phyloP scores from a whole-genome alignment of 805 yeast species.

The Candida golubevii region DNA sequence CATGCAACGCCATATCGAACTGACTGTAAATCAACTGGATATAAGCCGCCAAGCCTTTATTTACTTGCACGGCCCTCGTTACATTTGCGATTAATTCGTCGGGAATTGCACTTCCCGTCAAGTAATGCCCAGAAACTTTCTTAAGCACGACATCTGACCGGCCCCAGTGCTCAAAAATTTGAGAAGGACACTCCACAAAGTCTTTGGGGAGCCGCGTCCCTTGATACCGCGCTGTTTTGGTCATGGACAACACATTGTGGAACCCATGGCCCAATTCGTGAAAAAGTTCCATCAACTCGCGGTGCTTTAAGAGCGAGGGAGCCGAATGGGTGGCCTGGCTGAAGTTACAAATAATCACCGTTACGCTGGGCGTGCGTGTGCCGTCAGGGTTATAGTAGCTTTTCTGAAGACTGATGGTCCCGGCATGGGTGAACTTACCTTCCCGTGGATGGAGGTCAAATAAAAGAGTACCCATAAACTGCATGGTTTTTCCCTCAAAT shows the following conservation, averaged over 20 bases:
- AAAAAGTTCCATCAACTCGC: conserved; percentile 77
- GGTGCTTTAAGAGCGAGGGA: conserved; percentile 71
- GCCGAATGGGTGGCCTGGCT: conserved; percentile 64
- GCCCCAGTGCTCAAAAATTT: conserved; percentile 83
- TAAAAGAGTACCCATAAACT: conserved; percentile 72
- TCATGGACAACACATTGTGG: conserved; percentile 67
- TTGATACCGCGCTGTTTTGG: conserved; percentile 61
- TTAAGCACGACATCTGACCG: conserved; percentile 65
- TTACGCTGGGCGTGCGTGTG: conserved; percentile 53
- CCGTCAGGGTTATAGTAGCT: conserved; percentile 51
- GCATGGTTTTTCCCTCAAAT: conserved; percentile 28
- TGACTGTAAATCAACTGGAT: conserved; percentile 76
- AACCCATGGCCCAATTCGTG: conserved; percentile 90
- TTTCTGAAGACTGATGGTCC: conserved; percentile 69
- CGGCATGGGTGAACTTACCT: conserved; percentile 86
- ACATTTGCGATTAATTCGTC: conserved; percentile 25
- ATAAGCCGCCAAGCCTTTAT: conserved; percentile 64
- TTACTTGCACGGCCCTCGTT: conserved; percentile 39
- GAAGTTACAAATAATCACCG: conserved; percentile 80
- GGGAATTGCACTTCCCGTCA: conserved; percentile 52
- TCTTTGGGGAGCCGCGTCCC: conserved; percentile 79
- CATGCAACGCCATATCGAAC: conserved; percentile 71
- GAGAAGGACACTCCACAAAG: conserved; percentile 89
- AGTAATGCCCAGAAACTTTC: conserved; percentile 60
- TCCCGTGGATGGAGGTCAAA: conserved; percentile 81